Evolutionary conservation across 2,329 filamentous ascomycete genomes (phyloP), one percentile per base, ranked within the genome.

Genomic region (Pseudonectria buxi): DNA sequence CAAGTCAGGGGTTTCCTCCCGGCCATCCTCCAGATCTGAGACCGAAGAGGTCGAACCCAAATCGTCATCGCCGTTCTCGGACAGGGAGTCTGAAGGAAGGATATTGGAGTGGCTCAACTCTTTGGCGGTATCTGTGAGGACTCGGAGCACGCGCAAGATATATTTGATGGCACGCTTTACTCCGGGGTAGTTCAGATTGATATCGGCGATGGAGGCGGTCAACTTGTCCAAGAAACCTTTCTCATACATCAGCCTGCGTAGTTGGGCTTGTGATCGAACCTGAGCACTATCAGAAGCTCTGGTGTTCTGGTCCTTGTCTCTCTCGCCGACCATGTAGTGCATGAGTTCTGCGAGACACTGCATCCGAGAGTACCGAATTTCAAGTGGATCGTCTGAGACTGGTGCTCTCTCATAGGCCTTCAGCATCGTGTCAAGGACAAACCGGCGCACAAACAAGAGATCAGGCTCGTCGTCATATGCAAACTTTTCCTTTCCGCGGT

Each of bases 211-310:
- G 1, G 94, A 94, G 10, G 81, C 78, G 2, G 92, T 96, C 40
- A 98, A 66, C 31, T 90, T 84, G 15, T 85, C 77, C 42, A 96
- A 81, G 57, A 92, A 95, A 37, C 94, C 88, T 66, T 96, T 98
- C 64, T 98, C 92, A 52, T 94, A 96, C 92, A 98, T 98, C 41
- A 95, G 79, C 47, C 88, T 86, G 24, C 86, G 83, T 48, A 98
- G 75, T 54, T 95, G 88, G 50, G 83, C 81, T 44, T 89, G 83
- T 7, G 88, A 89, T 28, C 71, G 67, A 15, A 59, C 56, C 29
- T 66, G 54, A 34, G 58, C 44, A 31, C 57, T 56, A 47, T 71
- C 53, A 35, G 65, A 45, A 50, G 59, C 41, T 57, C 68, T 42
- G n/a, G 63, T 64, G 45, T 63, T 63, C 30, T 69, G 68, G 12